Conservation (phyloP, 176 grass and related monocot genomes). For the Triticum aestivum region DNA sequence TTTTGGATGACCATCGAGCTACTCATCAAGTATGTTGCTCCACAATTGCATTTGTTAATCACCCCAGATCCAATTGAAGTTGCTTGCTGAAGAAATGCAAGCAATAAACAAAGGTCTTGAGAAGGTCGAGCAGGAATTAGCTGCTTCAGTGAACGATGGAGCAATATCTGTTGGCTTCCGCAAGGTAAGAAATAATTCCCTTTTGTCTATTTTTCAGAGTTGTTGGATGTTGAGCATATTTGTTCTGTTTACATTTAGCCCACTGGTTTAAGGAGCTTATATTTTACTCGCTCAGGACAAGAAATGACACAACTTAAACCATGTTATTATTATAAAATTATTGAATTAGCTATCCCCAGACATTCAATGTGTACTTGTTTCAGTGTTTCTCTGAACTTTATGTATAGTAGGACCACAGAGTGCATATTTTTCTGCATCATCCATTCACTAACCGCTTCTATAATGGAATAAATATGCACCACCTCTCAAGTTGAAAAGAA, state of each 20-base stretch:
- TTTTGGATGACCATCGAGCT: slow-evolving; percentile 17
- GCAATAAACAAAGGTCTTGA: slow-evolving; percentile 98
- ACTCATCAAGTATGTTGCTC: slow-evolving; percentile 34
- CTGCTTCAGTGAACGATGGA: slow-evolving; percentile 80
- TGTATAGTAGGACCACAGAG: not conserved
- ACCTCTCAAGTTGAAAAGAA: not conserved
- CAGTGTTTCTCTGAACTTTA: not conserved
- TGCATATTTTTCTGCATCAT: not conserved
- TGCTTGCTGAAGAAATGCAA: slow-evolving; percentile 97
- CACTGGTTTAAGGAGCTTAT: slow-evolving; percentile 4
- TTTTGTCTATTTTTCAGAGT: slow-evolving; percentile 28
- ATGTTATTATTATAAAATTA: not conserved
- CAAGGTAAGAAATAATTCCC: slow-evolving; percentile 44
- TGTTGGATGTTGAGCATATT: slow-evolving; percentile 1
- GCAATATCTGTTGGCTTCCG: slow-evolving; percentile 67
- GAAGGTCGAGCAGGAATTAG: slow-evolving; percentile 93
- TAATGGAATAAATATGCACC: not conserved
- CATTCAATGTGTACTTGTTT: not conserved
- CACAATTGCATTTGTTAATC: slow-evolving; percentile 32
- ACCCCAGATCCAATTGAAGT: slow-evolving; percentile 85
- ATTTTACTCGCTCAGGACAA: not conserved
- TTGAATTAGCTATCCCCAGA: slow-evolving; percentile 5
- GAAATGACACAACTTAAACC: not conserved
- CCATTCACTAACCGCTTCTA: not conserved
- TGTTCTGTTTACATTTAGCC: not conserved